phyloP scores from a whole-genome alignment of 2,329 filamentous ascomycete genomes.

The Colletotrichum sojae region DNA sequence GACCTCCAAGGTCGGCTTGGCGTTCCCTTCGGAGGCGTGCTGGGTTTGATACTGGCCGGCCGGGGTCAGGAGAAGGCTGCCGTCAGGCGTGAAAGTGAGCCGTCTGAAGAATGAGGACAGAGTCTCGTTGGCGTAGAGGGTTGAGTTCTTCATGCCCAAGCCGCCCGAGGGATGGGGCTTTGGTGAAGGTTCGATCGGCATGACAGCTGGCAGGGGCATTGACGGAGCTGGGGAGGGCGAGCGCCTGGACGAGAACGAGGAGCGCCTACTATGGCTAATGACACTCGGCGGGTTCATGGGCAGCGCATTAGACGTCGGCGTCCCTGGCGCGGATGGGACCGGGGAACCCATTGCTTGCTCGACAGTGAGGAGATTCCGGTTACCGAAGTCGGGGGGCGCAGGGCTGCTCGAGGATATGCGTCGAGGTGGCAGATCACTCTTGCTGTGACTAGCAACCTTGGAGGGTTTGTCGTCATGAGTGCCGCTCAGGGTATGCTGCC shows the following conservation, averaged over 20 bases:
- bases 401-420: conserved; percentile 93
- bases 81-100: conserved; percentile 94
- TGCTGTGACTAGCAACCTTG: conserved; percentile 82
- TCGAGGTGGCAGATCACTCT: conserved; percentile 92
- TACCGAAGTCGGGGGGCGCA: conserved; percentile 85
- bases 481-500: conserved; percentile 83
- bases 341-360: conserved; percentile 80
- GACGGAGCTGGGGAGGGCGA: conserved; percentile 95
- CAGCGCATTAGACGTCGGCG: conserved; percentile 88
- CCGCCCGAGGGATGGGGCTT: conserved; percentile 76
- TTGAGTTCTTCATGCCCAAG: conserved; percentile 83
- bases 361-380: conserved; percentile 74
- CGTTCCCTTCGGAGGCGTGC: conserved; percentile 74
- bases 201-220: conserved; percentile 93
- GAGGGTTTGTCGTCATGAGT: conserved; percentile 76
- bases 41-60: conserved; percentile 95
- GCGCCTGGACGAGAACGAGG: conserved; percentile 89
- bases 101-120: conserved; percentile 97
- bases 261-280: conserved; percentile 74
- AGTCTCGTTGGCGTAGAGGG: conserved; percentile 95
- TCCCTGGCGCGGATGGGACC: conserved; percentile 91
- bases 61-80: conserved; percentile 92
- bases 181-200: conserved; percentile 92
- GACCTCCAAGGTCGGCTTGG: conserved; percentile 85
- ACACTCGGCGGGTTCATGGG: conserved; percentile 96